Conservation (phyloP, 768 basidiomycete genomes). For the Russula sp. region DNA sequence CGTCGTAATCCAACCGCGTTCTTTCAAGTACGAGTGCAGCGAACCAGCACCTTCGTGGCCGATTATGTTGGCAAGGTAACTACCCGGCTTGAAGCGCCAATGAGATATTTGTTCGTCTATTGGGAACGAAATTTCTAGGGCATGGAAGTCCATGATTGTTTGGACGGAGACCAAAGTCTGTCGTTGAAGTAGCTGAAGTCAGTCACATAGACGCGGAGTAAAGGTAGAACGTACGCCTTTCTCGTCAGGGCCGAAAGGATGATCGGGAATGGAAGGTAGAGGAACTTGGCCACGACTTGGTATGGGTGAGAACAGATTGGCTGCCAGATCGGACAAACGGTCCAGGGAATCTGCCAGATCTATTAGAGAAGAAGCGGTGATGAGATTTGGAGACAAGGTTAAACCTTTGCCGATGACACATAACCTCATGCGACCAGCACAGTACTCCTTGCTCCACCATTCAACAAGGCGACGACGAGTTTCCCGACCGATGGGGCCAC, state of each 20-base stretch:
- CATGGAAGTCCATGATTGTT: conserved; percentile 83
- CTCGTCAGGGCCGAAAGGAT: conserved; percentile 67
- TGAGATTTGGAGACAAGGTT: background rate
- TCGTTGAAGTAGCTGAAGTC: conserved; percentile 16
- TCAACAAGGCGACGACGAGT: conserved; percentile 70
- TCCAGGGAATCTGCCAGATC: conserved; percentile 60
- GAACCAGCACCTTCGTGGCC: conserved; percentile 95
- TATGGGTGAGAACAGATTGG: conserved; percentile 64
- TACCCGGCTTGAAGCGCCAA: conserved; percentile 72
- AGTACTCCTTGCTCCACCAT: conserved; percentile 82
- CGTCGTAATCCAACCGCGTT: conserved; percentile 76
- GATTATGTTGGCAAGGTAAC: conserved; percentile 72
- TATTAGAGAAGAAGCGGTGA: background rate
- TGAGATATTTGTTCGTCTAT: conserved; percentile 62
- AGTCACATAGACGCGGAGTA: background rate
- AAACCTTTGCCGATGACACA: conserved; percentile 75
- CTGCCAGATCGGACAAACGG: conserved; percentile 54
- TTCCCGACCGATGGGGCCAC: conserved; percentile 73
- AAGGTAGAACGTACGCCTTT: conserved; percentile 50
- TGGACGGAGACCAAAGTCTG: conserved; percentile 80
- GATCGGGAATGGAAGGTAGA: conserved; percentile 58
- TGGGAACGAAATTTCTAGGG: conserved; percentile 75
- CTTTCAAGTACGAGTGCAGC: conserved; percentile 82
- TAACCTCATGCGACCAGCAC: conserved; percentile 73
- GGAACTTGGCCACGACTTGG: conserved; percentile 52